Evolutionary conservation across 345 rosid genomes (phyloP), one percentile per base, ranked within the genome.

Genomic region (Kernera saxatilis): DNA sequence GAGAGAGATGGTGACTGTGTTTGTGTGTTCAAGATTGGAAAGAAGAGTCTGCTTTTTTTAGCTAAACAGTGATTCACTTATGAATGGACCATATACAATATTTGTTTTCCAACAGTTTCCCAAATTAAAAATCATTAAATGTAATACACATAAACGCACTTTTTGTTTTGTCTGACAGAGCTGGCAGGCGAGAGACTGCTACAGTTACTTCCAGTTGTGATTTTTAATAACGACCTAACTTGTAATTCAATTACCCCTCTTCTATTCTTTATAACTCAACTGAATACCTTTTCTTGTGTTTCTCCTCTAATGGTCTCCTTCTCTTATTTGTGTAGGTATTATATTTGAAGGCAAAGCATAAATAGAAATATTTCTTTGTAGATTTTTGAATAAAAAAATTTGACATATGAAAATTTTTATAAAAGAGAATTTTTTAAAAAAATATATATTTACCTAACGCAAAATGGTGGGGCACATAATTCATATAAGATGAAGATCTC

Each of bases 11-110:
- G 70, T 1, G 12, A 33, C 63, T 54, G 64, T 44, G 23, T 63
- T 41, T 72, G 49, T 52, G 70, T 55, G 77, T 54, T 72, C 77
- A 26, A 72, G 71, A 72, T 72, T 72, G 71, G 77, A 17, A 72
- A 64, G 57, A 64, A 7, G 50, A 72, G 49, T 46, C 39, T 54
- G 65, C 77, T 72, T 53, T 55, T 72, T 64, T 45, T 23, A 64
- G 65, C 58, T 33, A 72, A 72, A 72, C 71, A 72, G 77, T 72
- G 58, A 19, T 61, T 19, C 41, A 32, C 45, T 61, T 62, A 62
- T 61, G 18, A 44, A 18, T 63, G 70, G 70, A 26, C 76, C 76
- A 64, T 64, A 62, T 26, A 45, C 19, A n/a, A n/a, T n/a, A n/a
- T 29, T 64, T 44, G 36, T 13, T 63, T 43, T 53, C 55, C 22